Evolutionary conservation across 176 grass and related monocot genomes (phyloP).

Genomic region (maize (Zea mays)): DNA sequence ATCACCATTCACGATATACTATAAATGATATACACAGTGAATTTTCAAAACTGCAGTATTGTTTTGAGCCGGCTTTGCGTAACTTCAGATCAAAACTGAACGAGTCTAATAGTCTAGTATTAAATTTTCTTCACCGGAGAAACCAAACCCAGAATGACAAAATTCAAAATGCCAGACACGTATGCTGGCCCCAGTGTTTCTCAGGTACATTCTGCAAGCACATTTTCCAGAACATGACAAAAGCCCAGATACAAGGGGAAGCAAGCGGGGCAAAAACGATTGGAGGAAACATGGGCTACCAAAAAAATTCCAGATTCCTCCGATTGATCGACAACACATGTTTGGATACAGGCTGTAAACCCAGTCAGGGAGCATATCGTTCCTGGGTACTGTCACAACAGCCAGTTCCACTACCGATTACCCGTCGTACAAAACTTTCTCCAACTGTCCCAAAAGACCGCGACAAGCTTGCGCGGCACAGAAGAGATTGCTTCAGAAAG

Average conservation of each 20-base stretch:
- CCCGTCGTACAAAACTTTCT: constrained; percentile 33
- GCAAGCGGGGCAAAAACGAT: background rate
- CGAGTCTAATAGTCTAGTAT: too few species aligned
- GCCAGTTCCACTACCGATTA: constrained; percentile 28
- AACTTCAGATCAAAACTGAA: too few species aligned
- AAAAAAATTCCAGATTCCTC: constrained; percentile 20
- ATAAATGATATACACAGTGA: too few species aligned
- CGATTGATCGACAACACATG: constrained; percentile 41
- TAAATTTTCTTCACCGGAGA: too few species aligned
- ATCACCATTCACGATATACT: too few species aligned
- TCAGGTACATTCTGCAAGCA: background rate
- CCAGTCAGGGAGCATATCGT: constrained; percentile 42
- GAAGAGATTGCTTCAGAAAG: background rate
- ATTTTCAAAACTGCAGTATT: too few species aligned
- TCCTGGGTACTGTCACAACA: background rate
- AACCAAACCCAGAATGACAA: too few species aligned
- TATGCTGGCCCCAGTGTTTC: background rate
- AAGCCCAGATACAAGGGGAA: constrained; percentile 20
- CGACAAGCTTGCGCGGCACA: constrained; percentile 32
- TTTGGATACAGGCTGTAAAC: constrained; percentile 43
- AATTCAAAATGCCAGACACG: too few species aligned
- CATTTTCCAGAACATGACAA: background rate
- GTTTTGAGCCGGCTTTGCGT: background rate
- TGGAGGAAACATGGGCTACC: background rate
- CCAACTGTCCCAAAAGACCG: constrained; percentile 19